Percentiles rank a stretch among this genome's conserved stretches.
Evolutionary conservation across 495 filamentous ascomycete genomes (phyloP).

Genomic region (Lepidopterella palustris): DNA sequence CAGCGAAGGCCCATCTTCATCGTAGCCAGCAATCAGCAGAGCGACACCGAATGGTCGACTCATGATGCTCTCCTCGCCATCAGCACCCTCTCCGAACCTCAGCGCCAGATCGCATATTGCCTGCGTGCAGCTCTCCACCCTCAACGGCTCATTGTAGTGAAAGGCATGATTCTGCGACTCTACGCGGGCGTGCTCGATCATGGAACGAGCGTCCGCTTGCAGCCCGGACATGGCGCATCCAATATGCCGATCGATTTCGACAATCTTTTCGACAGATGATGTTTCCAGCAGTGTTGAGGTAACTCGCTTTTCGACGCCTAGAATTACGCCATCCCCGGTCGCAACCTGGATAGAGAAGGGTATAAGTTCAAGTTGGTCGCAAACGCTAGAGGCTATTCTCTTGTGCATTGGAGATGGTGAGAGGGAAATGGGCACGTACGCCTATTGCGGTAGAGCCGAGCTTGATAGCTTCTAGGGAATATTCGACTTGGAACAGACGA

Average conservation of each 20-base stretch:
- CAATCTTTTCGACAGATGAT: conserved; percentile 96
- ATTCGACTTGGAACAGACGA: conserved; percentile 99
- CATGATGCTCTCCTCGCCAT: conserved; percentile 99
- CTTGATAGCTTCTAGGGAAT: conserved; percentile 99
- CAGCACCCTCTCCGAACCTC: conserved; percentile 92
- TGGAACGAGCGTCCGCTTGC: conserved; percentile 90
- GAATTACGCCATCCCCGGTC: conserved; percentile 85
- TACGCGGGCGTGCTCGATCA: conserved; percentile 96
- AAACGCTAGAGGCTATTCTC: no score
- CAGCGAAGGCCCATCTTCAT: conserved; percentile 94
- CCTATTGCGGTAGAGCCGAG: conserved; percentile 97
- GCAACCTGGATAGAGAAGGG: conserved; percentile 53
- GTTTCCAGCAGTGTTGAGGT: conserved; percentile 95
- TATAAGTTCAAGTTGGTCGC: no score
- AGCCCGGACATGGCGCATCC: conserved; percentile 97
- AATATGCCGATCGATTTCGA: conserved; percentile 97
- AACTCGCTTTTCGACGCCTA: conserved; percentile 98
- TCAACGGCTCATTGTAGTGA: conserved; percentile 89
- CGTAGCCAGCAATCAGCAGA: conserved; percentile 89
- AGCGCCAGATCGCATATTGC: conserved; percentile 96
- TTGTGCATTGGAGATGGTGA: conserved; percentile 7
- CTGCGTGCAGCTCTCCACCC: conserved; percentile 96
- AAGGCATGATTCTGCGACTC: conserved; percentile 95
- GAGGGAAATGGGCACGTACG: conserved; percentile 43
- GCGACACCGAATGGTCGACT: conserved; percentile 93